Conservation (phyloP, 805 yeast genomes). For the Maudiozyma serrabonitensis region DNA sequence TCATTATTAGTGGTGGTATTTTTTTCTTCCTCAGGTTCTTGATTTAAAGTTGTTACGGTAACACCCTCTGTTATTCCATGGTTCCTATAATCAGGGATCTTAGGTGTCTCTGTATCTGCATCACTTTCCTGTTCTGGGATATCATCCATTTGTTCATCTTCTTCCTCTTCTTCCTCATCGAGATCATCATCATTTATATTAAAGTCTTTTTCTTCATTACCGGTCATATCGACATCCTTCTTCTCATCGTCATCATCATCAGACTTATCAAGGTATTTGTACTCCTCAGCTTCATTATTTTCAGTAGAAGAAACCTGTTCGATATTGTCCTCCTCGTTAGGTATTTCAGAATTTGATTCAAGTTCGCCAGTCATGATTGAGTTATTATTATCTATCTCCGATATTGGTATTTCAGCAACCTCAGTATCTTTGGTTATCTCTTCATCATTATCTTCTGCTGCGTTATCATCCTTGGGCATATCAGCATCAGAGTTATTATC, state of each 20-base stretch:
- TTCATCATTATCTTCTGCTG: neutral
- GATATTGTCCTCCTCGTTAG: neutral
- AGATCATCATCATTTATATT: neutral
- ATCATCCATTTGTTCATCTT: neutral
- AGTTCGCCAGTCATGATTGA: neutral
- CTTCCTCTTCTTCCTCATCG: neutral
- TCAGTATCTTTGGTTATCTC: neutral
- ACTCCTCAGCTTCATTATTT: neutral
- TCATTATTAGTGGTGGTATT: neutral
- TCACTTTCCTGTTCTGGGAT: neutral
- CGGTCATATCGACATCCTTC: neutral
- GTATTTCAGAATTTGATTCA: neutral
- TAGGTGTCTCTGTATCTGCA: neutral
- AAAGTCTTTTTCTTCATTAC: neutral
- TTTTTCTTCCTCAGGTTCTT: neutral
- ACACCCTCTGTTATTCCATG: neutral
- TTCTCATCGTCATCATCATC: neutral
- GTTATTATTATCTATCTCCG: neutral
- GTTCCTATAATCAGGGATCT: neutral
- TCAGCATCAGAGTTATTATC: neutral
- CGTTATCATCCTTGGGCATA: neutral
- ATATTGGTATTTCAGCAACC: neutral
- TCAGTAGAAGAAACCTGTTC: neutral
- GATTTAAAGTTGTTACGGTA: neutral
- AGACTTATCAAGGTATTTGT: neutral